Evolutionary conservation across 78 protist species (phyloP).

Genomic region (Protostelium mycophagum): DNA sequence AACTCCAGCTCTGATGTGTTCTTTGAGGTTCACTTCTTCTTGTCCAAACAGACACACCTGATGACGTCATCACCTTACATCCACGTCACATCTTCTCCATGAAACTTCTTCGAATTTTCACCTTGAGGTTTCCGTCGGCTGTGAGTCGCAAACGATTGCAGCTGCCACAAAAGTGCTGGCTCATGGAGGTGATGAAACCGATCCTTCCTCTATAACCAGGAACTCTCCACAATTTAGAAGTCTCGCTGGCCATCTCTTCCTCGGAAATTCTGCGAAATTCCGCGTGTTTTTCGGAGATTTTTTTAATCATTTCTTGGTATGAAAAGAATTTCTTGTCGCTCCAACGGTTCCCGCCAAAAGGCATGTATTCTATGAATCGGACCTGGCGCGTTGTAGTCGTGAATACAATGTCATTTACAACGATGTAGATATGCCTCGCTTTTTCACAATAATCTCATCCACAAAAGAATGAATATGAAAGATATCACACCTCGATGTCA

Average conservation of each 20-base stretch:
- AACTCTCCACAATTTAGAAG: slow-evolving; percentile 61
- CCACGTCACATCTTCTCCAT: not conserved
- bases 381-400: slow-evolving; percentile 17
- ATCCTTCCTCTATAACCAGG: slow-evolving; percentile 64
- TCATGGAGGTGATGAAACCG: slow-evolving; percentile 87
- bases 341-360: slow-evolving; percentile 87
- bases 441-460: no score
- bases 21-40: slow-evolving; percentile 64
- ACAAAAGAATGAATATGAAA: no score
- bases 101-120: slow-evolving; percentile 3
- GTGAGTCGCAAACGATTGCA: slow-evolving; percentile 87
- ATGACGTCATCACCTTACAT: not conserved
- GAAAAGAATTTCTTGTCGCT: slow-evolving; percentile 55
- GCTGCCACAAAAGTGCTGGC: slow-evolving; percentile 82
- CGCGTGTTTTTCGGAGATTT: slow-evolving; percentile 10
- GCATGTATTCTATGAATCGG: slow-evolving; percentile 92
- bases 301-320: slow-evolving; percentile 50
- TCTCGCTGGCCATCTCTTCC: slow-evolving; percentile 40
- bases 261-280: not conserved
- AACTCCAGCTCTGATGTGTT: slow-evolving; percentile 65
- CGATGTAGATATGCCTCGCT: not conserved
- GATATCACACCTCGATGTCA: slow-evolving; percentile 47
- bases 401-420: not conserved
- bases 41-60: slow-evolving; percentile 82
- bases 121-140: slow-evolving; percentile 90